Percentiles rank a stretch among this genome's conserved stretches.
Conservation (phyloP, 257 asterid genomes). For the Perilla frutescens region DNA sequence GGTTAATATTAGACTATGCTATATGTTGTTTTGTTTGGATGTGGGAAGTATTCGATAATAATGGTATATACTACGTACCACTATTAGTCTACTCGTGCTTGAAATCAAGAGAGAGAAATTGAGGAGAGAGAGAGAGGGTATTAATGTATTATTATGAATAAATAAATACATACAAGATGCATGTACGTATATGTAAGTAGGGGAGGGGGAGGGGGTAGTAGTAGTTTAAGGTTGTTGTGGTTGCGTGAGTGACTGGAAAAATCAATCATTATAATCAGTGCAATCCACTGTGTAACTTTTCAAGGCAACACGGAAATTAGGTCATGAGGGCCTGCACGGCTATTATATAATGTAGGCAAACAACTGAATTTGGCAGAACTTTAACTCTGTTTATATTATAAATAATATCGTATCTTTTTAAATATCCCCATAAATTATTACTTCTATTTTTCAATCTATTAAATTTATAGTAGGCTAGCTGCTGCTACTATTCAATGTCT, state of each 20-base stretch:
- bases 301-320: constrained; percentile 51
- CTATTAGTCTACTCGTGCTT: background rate
- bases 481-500: constrained; percentile 38
- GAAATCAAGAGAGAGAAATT: background rate
- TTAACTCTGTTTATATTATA: background rate
- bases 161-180: background rate
- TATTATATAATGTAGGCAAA: constrained; percentile 22
- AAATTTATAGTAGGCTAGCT: background rate
- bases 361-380: constrained; percentile 37
- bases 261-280: constrained; percentile 77
- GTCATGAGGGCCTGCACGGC: constrained; percentile 33
- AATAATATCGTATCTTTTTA: background rate
- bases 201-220: constrained; percentile 14
- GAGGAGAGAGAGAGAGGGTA: background rate
- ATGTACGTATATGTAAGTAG: background rate
- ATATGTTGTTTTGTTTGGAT: constrained; percentile 11
- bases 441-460: background rate
- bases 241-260: constrained; percentile 61
- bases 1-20: background rate
- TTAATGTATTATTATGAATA: no score
- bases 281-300: constrained; percentile 49
- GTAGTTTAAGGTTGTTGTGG: constrained; percentile 64
- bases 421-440: background rate
- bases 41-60: no score
- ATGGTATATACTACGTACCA: background rate